Conservation (phyloP, 805 yeast genomes). For the Sugiyamaella chiloensis region DNA sequence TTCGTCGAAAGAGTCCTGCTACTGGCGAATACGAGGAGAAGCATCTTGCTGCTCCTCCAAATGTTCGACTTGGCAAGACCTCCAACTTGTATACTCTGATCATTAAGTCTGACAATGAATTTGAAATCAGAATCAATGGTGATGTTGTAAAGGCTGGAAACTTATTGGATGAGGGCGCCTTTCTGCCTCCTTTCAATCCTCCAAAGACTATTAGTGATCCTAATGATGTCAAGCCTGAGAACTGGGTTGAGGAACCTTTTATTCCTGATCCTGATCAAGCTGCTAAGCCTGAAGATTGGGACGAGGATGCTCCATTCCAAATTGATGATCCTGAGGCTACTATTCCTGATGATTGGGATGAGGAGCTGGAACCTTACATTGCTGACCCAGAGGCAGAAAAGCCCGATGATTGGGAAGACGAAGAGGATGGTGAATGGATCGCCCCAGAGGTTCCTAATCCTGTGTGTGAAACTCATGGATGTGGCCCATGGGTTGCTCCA, state of each 20-base stretch:
- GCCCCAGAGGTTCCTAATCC: slow-evolving; percentile 75
- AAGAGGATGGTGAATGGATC: slow-evolving; percentile 82
- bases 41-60: slow-evolving; percentile 64
- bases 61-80: slow-evolving; percentile 51
- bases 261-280: slow-evolving; percentile 68
- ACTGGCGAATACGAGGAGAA: slow-evolving; percentile 64
- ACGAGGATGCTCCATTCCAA: slow-evolving; percentile 59
- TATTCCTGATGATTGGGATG: slow-evolving; percentile 82
- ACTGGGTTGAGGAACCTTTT: slow-evolving; percentile 71
- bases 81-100: slow-evolving; percentile 75
- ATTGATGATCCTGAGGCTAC: slow-evolving; percentile 65
- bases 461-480: slow-evolving; percentile 53
- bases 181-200: slow-evolving; percentile 66
- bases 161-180: slow-evolving; percentile 50
- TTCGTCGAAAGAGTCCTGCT: slow-evolving; percentile 54
- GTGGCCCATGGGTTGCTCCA: slow-evolving; percentile 80
- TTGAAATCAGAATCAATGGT: slow-evolving; percentile 82
- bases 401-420: slow-evolving; percentile 86
- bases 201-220: slow-evolving; percentile 60
- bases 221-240: slow-evolving; percentile 62
- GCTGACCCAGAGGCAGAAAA: slow-evolving; percentile 62
- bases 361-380: slow-evolving; percentile 53
- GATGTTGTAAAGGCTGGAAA: slow-evolving; percentile 67
- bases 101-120: slow-evolving; percentile 59
- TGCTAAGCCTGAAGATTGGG: slow-evolving; percentile 81